These are phyloP conservation scores for Sporothrix brasiliensis DNA, from an alignment of 2,329 filamentous ascomycete species.

Conservation along the genomic window DNA sequence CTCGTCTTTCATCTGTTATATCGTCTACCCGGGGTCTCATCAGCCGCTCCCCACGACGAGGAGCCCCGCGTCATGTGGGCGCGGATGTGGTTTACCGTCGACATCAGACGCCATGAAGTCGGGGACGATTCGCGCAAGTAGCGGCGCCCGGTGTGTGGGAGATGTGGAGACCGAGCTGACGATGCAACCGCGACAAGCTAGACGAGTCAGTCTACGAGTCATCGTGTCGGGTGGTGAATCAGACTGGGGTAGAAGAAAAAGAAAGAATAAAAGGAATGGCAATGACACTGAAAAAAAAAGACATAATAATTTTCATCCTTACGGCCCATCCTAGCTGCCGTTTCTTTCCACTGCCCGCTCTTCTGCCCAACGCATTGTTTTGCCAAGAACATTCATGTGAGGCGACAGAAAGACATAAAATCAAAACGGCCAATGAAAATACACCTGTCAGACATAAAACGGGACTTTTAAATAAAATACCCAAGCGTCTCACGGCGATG, in stretches of 20 bases:
- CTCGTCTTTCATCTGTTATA: not conserved
- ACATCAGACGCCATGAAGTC: no score
- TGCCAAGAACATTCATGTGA: no score
- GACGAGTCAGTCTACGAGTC: constrained; percentile 20
- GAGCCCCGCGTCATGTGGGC: not conserved
- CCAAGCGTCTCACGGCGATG: not conserved
- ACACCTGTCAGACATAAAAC: not conserved
- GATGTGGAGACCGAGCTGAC: not conserved
- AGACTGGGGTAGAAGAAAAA: no score
- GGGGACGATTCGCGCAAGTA: not conserved
- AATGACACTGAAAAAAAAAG: no score
- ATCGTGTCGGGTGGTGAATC: not conserved
- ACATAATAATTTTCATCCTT: no score
- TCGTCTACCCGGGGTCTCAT: not conserved
- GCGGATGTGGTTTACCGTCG: constrained; percentile 20
- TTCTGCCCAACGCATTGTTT: no score
- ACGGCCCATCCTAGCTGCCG: no score
- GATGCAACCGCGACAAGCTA: not conserved
- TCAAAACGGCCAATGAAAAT: not conserved
- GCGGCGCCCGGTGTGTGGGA: constrained; percentile 3
- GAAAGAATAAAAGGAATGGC: no score
- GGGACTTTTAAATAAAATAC: not conserved
- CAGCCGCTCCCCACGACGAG: not conserved
- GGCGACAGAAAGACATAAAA: not conserved
- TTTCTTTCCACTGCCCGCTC: no score